Conservation (phyloP, 2,329 filamentous ascomycete species). For the Monosporascus cannonballus region DNA sequence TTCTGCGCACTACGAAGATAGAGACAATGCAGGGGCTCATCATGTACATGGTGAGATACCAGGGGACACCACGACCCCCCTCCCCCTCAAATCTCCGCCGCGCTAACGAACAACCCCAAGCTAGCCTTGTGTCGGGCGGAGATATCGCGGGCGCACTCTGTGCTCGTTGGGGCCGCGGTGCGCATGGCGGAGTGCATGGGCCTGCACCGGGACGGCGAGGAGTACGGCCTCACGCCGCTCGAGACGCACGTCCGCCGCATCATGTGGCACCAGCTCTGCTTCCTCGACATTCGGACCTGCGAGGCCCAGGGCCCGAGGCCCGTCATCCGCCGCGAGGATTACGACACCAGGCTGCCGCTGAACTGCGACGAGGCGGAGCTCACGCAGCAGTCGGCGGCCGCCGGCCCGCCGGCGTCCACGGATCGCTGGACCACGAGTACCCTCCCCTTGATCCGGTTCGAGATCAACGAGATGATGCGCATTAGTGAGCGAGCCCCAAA, state of each 20-base stretch:
- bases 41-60: conserved; percentile 60
- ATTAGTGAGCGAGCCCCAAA: conserved; percentile 23
- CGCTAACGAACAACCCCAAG: conserved; percentile 30
- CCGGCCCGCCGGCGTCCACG: conserved; percentile 35
- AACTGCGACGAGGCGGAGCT: conserved; percentile 65
- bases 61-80: neutral
- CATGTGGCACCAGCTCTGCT: conserved; percentile 73
- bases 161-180: conserved; percentile 64
- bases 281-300: conserved; percentile 68
- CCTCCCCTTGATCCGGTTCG: conserved; percentile 62
- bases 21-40: conserved; percentile 72
- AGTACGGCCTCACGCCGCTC: conserved; percentile 58
- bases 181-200: conserved; percentile 74
- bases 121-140: conserved; percentile 67
- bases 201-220: conserved; percentile 63
- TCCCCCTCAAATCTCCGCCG: neutral
- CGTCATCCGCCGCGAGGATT: conserved; percentile 67
- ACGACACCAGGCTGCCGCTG: conserved; percentile 65
- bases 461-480: conserved; percentile 68
- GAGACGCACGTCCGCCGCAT: conserved; percentile 67
- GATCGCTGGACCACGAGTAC: conserved; percentile 63
- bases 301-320: conserved; percentile 69
- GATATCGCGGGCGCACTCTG: conserved; percentile 67
- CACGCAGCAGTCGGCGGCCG: conserved; percentile 26
- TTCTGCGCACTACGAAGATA: conserved; percentile 63